Percentiles rank a stretch among this genome's conserved stretches.
Evolutionary conservation across 202 grass and related monocot genomes (phyloP).

Genomic region (Tripidium arundinaceum): DNA sequence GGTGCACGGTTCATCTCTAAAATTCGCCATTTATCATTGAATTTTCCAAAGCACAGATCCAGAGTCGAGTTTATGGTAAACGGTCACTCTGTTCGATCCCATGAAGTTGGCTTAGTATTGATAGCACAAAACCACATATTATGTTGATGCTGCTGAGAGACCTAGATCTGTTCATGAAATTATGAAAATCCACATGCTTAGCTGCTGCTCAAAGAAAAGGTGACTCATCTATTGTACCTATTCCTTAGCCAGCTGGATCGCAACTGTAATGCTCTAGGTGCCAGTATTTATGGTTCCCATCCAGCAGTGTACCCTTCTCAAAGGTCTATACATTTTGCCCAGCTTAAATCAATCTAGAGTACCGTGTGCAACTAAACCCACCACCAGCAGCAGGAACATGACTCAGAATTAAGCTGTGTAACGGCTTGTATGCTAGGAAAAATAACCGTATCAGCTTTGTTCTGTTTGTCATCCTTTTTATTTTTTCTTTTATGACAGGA

Average conservation of each 20-base stretch:
- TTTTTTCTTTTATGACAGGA: background rate
- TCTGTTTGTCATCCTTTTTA: background rate
- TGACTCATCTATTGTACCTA: too few species aligned
- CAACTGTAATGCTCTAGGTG: background rate
- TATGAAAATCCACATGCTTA: background rate
- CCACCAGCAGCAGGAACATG: background rate
- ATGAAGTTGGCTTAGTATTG: background rate
- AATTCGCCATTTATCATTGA: background rate
- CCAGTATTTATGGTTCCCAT: background rate
- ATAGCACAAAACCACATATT: background rate
- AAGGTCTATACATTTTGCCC: background rate
- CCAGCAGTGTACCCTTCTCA: background rate
- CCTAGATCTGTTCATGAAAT: background rate
- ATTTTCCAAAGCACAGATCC: background rate
- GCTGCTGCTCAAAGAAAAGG: too few species aligned
- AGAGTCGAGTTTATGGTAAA: background rate
- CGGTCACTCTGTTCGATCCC: background rate
- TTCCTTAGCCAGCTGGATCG: background rate
- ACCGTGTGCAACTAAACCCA: background rate
- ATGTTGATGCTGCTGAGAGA: background rate
- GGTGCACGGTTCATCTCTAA: background rate
- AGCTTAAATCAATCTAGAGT: background rate
- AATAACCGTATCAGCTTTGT: background rate
- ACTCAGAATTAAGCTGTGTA: background rate
- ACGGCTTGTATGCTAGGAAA: background rate